Evolutionary conservation across 192 early-diverging fungal species (phyloP).

Genomic region (Umbelopsis sp.): DNA sequence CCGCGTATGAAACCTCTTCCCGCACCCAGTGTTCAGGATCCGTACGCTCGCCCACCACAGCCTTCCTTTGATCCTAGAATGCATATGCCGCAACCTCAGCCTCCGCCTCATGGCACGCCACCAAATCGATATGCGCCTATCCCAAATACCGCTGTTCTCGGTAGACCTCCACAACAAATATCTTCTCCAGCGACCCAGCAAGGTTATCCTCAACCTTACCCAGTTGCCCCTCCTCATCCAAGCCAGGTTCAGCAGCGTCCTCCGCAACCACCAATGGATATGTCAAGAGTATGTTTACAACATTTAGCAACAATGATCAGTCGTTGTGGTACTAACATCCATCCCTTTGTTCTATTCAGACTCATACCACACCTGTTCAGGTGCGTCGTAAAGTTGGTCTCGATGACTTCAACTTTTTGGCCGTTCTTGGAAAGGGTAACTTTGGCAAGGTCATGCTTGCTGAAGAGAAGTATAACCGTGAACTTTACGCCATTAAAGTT

Average conservation of each 20-base stretch:
- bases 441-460: constrained; percentile 99
- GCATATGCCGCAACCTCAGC: constrained; percentile 6
- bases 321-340: no score
- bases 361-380: constrained; percentile 34
- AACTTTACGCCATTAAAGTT: constrained; percentile 97
- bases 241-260: neutral
- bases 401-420: constrained; percentile 92
- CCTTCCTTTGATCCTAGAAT: constrained; percentile 10
- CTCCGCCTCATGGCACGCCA: constrained; percentile 10
- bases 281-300: no score
- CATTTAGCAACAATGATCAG: no score
- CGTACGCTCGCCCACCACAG: constrained; percentile 1
- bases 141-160: neutral
- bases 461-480: constrained; percentile 82
- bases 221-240: neutral
- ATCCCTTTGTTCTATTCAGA: no score
- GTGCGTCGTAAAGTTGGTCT: constrained; percentile 69
- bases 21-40: neutral
- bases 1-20: constrained; percentile 6
- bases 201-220: constrained; percentile 14
- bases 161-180: neutral
- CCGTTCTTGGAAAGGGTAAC: constrained; percentile 97
- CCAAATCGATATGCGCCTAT: constrained; percentile 13
- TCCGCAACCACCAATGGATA: neutral
- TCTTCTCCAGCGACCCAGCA: neutral